A percentile compares a stretch with the other conserved stretches of the same genome.
Conservation (phyloP, 2,329 filamentous ascomycete genomes). For the Fusarium subglutinans region DNA sequence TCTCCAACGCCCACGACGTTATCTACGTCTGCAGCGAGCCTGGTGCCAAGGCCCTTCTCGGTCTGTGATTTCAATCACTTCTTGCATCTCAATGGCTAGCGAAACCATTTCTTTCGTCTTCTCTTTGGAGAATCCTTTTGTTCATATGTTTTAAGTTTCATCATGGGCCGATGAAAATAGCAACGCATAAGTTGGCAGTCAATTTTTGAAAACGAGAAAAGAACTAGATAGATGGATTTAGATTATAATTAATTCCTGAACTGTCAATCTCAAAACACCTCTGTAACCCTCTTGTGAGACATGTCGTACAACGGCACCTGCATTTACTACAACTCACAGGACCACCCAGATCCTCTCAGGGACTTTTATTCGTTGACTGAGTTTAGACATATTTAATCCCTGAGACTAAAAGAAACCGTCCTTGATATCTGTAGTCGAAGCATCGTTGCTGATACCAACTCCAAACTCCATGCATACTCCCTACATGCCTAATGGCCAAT, state of each 20-base stretch:
- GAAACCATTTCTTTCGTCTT: constrained; percentile 31
- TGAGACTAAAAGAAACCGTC: neutral
- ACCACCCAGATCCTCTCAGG: neutral
- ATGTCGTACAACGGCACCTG: neutral
- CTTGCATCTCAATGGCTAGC: neutral
- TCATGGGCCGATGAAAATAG: neutral
- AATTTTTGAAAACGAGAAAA: neutral
- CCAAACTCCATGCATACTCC: constrained; percentile 14
- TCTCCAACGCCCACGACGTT: constrained; percentile 89
- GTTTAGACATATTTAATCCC: neutral
- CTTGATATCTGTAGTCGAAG: neutral
- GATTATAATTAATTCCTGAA: neutral
- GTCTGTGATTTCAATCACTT: constrained; percentile 20
- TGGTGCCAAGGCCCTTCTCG: constrained; percentile 79
- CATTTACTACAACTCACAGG: neutral
- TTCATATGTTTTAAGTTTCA: constrained; percentile 9
- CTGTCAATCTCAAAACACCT: neutral
- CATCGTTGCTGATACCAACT: neutral
- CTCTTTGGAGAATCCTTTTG: constrained; percentile 25
- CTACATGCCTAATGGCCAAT: neutral
- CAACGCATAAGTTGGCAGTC: neutral
- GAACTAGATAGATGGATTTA: constrained; percentile 16
- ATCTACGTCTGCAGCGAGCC: constrained; percentile 96
- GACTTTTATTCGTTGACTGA: neutral
- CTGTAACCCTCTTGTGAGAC: neutral